Base-by-base conservation (phyloP, 805 yeast species). In the Millerago galiae region DNA sequence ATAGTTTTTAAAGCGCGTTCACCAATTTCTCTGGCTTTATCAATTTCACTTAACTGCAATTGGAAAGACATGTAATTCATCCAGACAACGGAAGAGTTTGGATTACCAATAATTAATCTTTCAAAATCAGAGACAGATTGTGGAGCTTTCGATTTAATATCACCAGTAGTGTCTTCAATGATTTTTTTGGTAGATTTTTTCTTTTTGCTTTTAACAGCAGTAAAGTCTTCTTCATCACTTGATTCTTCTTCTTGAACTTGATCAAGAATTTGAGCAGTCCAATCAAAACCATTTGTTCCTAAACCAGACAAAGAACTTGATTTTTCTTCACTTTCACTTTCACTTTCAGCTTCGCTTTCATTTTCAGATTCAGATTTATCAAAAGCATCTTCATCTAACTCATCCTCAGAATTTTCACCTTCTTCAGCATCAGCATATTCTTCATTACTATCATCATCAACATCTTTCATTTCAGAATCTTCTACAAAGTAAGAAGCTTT, bases 41-140 rank as follows among this genome's bases (percentile, higher is more conserved):
- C 97, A 45, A 89, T 70, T 63, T 93, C 99, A 68, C 96, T 85
- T 49, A 91, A 71, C 63, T 90, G 96, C 50, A 93, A 72, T 64
- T 90, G 96, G 83, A 91, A 93, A 4, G 98, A 90, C 96, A 93
- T 93, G 66, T 85, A 93, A 66, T 90, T 87, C 86, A 93, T 91
- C 99, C 99, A 93, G 44, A 88, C 65, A 29, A 90, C 76, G 1
- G 99, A 91, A 3, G 96, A 87, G 68, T 87, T 83, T 37, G 99
- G 97, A 59, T 84, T 84, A 60, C 97, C 95, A 46, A 93, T 75
- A 42, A 93, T 73, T 51, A 93, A 67, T 57, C 99, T 79, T 66
- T 93, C 99, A 56, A 89, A 93, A 62, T 93, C 99, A 37, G 80
- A 68, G 34, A 79, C 84, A 44, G 97, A 88, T 64, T 91, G 95